Evolutionary conservation across 2,329 filamentous ascomycete genomes (phyloP).

Genomic region (Beauveria varroae): DNA sequence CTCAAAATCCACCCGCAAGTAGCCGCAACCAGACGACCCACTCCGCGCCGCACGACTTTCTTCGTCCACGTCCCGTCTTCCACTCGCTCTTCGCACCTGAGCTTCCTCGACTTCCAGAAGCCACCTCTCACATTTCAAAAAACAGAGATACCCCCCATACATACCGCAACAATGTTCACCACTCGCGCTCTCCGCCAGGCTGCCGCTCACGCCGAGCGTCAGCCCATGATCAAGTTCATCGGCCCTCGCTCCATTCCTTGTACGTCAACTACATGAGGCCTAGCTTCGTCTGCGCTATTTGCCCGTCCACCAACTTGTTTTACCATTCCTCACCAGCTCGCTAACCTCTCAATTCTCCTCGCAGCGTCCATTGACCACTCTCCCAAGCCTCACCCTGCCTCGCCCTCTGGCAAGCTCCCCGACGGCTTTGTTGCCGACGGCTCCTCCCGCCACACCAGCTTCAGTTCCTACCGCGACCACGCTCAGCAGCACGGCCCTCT

Average conservation of each 20-base stretch:
- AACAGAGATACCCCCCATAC: conserved; percentile 3
- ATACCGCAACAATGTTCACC: conserved; percentile 39
- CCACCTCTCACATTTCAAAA: background rate
- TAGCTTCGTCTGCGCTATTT: background rate
- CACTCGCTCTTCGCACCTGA: background rate
- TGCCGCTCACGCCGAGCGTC: conserved; percentile 51
- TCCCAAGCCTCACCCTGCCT: conserved; percentile 65
- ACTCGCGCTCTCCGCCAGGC: conserved; percentile 52
- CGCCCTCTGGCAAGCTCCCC: conserved; percentile 58
- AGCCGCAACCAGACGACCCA: conserved; percentile 7
- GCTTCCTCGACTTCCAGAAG: background rate
- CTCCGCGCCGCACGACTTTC: background rate
- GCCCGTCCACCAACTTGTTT: background rate
- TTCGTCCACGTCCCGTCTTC: background rate
- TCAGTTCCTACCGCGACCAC: conserved; percentile 70
- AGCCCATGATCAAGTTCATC: conserved; percentile 54
- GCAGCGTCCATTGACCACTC: conserved; percentile 64
- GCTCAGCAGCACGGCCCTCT: conserved; percentile 73
- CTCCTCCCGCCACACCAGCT: conserved; percentile 47
- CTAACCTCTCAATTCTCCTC: conserved; percentile 20
- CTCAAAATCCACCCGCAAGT: background rate
- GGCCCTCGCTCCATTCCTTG: conserved; percentile 52
- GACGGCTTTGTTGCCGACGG: conserved; percentile 34
- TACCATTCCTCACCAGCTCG: background rate
- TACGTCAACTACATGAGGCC: conserved; percentile 26